Base-by-base conservation (phyloP, 495 filamentous ascomycete genomes). In the Filosporella fistucella region DNA sequence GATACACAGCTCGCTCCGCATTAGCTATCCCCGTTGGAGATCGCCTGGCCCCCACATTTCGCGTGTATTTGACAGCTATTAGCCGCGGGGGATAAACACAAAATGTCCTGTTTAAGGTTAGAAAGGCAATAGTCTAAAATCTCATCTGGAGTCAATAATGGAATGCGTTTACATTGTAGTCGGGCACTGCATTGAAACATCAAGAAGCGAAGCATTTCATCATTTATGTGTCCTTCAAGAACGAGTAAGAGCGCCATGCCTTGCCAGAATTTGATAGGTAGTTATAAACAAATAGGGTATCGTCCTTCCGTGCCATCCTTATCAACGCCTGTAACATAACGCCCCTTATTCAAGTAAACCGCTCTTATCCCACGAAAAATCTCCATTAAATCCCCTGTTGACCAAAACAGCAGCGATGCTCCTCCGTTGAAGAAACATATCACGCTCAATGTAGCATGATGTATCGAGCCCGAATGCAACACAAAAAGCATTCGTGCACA, bases 401-500 rank as follows among this genome's bases (percentile, higher is more conserved):
- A 88, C 67, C 18, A 90, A 58, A 46, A 88, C 77, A 0, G 81
- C 85, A 9, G 85, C 84, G 17, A 91, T 80, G 51, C 81, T 71
- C 40, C 61, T 63, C 32, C 86, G 72, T 54, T 88, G 73, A 10
- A 72, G 56, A 11, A 66, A 60, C 51, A 86, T 80, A 42, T 89
- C 72, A 0, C 23, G n/a, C 18, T 79, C 63, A 0, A 64, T 61
- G 54, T 85, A 87, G 0, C 70, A 65, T 43, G 67, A 72, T 0
- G 84, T 84, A 45, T 82, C 76, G 10, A 88, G 58, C 0, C 81
- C 82, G 7, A 86, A 57, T 0, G 80, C 72, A 18, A 89, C 58
- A 55, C 82, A 85, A 45, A 87, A 82, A 26, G 82, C 82, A 26
- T 86, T 90, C 0, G 83, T 85, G 16, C 86, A 75, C 4, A 82